phyloP scores from a whole-genome alignment of 768 basidiomycete genomes.

The Strobilomyces dryophilus region DNA sequence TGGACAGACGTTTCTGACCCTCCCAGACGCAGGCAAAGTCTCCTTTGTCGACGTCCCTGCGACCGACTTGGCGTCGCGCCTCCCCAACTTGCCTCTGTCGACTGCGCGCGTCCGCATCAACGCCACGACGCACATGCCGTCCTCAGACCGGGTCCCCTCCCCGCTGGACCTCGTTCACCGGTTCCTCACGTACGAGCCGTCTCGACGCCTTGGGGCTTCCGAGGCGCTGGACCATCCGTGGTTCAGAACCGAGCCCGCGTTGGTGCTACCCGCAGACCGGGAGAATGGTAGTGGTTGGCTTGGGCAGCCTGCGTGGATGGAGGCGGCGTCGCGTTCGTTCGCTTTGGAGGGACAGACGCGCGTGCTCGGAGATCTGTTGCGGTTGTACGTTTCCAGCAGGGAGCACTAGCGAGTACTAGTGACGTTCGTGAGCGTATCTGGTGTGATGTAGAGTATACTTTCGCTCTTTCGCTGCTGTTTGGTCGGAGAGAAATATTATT shows the following conservation, averaged over 20 bases:
- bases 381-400: not conserved
- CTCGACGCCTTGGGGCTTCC: constrained; percentile 42
- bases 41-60: constrained; percentile 53
- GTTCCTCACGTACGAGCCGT: constrained; percentile 53
- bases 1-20: constrained; percentile 47
- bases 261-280: constrained; percentile 43
- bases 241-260: constrained; percentile 37
- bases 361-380: constrained; percentile 24
- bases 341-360: constrained; percentile 20
- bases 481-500: no score
- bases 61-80: constrained; percentile 42
- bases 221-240: constrained; percentile 58
- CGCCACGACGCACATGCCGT: constrained; percentile 12
- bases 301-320: not conserved
- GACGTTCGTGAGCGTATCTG: no score
- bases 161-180: constrained; percentile 53
- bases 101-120: constrained; percentile 3
- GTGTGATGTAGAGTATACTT: no score
- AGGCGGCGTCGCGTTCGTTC: not conserved
- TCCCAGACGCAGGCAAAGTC: constrained; percentile 65
- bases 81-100: constrained; percentile 59
- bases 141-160: constrained; percentile 7
- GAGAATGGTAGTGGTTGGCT: constrained; percentile 28
- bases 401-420: no score
- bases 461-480: no score